A percentile compares a stretch with the other conserved stretches of the same genome.
Conservation (phyloP, 2,329 filamentous ascomycete genomes). For the Pseudocercospora macadamiae region DNA sequence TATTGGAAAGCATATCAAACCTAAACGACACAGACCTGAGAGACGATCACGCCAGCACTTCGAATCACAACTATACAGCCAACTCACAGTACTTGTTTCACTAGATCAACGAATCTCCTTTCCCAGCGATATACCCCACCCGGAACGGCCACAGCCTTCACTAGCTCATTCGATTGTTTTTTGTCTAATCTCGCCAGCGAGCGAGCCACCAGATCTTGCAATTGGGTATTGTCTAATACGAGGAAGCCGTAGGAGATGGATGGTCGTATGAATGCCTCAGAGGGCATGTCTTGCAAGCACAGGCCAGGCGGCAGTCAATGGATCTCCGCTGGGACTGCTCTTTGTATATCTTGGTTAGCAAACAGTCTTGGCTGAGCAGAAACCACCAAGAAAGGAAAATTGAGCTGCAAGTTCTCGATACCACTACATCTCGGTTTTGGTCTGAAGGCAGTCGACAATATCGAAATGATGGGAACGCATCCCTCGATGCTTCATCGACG, state of each 20-base stretch:
- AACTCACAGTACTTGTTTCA: conserved; percentile 1
- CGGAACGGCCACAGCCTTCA: conserved; percentile 3
- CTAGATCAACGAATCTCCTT: conserved; percentile 5
- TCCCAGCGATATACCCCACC: conserved; percentile 6
- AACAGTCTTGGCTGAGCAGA: background rate
- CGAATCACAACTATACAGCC: conserved; percentile 1
- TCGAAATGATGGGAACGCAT: too few species aligned
- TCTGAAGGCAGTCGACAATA: too few species aligned
- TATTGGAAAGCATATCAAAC: conserved; percentile 33
- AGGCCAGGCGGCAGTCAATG: too few species aligned
- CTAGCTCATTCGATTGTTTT: background rate
- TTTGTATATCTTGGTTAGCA: conserved; percentile 3
- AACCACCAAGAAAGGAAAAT: background rate
- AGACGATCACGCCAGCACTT: background rate
- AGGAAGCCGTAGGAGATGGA: background rate
- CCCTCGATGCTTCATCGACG: too few species aligned
- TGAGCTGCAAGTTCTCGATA: background rate
- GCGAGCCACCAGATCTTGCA: background rate
- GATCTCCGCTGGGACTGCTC: too few species aligned
- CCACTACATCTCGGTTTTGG: too few species aligned
- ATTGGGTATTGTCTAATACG: background rate
- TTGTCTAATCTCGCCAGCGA: background rate
- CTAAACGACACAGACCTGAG: conserved; percentile 5
- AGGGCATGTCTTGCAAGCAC: too few species aligned
- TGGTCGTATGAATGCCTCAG: background rate